These are phyloP conservation scores for Tylopilus sp. DNA, from an alignment of 1,284 basidiomycete species.

Conservation along the genomic window DNA sequence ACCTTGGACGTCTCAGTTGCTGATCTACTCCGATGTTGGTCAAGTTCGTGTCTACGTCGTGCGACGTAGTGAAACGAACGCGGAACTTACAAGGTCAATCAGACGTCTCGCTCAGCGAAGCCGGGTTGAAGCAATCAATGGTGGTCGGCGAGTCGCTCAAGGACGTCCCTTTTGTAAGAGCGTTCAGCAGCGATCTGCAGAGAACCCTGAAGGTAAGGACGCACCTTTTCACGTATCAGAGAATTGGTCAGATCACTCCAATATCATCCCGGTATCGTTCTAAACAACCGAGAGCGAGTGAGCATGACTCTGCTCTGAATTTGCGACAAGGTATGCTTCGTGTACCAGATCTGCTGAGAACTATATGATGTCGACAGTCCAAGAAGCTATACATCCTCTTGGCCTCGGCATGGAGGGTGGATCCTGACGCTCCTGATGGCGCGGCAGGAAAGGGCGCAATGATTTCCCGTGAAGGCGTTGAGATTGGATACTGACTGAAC, in stretches of 20 bases:
- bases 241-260: slow-evolving; percentile 31
- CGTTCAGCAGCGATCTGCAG: background rate
- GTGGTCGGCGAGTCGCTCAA: background rate
- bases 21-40: slow-evolving; percentile 7
- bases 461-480: slow-evolving; percentile 37
- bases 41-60: slow-evolving; percentile 50
- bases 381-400: slow-evolving; percentile 41
- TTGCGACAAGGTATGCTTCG: too few relatives aligned
- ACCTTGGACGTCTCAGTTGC: background rate
- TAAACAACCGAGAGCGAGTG: slow-evolving; percentile 57
- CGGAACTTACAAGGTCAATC: slow-evolving; percentile 65
- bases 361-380: slow-evolving; percentile 28
- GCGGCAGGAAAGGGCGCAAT: slow-evolving; percentile 41
- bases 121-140: slow-evolving; percentile 32
- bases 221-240: background rate
- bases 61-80: slow-evolving; percentile 65
- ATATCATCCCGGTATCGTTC: slow-evolving; percentile 41
- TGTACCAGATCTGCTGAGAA: slow-evolving; percentile 42
- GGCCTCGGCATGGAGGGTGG: slow-evolving; percentile 59
- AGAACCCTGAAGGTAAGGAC: slow-evolving; percentile 48
- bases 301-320: too few relatives aligned
- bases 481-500: slow-evolving; percentile 43
- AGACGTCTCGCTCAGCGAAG: slow-evolving; percentile 58
- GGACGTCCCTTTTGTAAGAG: background rate
- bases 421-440: slow-evolving; percentile 49